Evolutionary conservation across 2,329 filamentous ascomycete genomes (phyloP).

Genomic region (Aureobasidium lini): DNA sequence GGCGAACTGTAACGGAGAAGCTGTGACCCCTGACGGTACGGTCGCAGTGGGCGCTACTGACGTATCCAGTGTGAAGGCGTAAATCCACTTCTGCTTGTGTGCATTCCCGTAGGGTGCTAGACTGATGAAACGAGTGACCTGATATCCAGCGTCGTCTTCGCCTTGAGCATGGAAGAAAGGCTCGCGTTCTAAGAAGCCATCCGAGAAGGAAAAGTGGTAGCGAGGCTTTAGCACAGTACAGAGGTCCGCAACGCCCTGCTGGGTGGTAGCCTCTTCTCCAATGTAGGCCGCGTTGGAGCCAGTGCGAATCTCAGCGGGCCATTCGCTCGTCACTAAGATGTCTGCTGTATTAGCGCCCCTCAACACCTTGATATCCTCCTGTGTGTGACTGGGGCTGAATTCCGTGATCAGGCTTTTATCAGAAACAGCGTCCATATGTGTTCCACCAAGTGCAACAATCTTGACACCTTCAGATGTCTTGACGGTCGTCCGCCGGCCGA

Average conservation of each 20-base stretch:
- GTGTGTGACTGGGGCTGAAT: slow-evolving; percentile 18
- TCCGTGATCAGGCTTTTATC: slow-evolving; percentile 55
- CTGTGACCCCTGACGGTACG: slow-evolving; percentile 64
- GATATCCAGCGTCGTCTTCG: slow-evolving; percentile 47
- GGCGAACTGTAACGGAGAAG: slow-evolving; percentile 59
- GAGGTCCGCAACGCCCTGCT: slow-evolving; percentile 68
- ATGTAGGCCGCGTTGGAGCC: slow-evolving; percentile 56
- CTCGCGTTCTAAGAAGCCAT: slow-evolving; percentile 81
- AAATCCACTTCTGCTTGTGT: slow-evolving; percentile 71
- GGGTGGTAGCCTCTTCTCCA: slow-evolving; percentile 40
- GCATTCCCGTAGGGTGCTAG: slow-evolving; percentile 71
- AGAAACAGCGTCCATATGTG: slow-evolving; percentile 34
- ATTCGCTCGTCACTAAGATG: slow-evolving; percentile 78
- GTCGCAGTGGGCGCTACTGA: slow-evolving; percentile 52
- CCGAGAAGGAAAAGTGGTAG: slow-evolving; percentile 75
- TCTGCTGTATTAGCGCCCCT: slow-evolving; percentile 72
- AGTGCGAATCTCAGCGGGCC: slow-evolving; percentile 67
- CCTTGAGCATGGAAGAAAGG: slow-evolving; percentile 68
- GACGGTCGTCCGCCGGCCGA: slow-evolving; percentile 77
- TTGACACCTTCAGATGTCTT: slow-evolving; percentile 86
- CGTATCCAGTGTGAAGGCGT: slow-evolving; percentile 59
- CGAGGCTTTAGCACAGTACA: slow-evolving; percentile 75
- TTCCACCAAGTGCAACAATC: slow-evolving; percentile 80
- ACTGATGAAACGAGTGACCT: slow-evolving; percentile 82
- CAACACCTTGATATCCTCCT: slow-evolving; percentile 47